Evolutionary conservation across 2,329 filamentous ascomycete genomes (phyloP).

Genomic region (Zymoseptoria ardabiliae): DNA sequence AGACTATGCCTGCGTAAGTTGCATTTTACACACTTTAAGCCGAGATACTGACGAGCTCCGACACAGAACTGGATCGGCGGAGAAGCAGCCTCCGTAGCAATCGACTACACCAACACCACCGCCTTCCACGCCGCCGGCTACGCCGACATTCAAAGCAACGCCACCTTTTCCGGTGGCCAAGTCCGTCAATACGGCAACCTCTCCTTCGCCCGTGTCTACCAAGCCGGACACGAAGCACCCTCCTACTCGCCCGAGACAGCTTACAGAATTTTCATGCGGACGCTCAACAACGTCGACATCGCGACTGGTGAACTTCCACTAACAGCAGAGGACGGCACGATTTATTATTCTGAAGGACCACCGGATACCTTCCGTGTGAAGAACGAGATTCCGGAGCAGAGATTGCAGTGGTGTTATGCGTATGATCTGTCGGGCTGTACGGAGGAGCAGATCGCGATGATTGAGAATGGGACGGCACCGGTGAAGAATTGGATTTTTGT

Average conservation of each 20-base stretch:
- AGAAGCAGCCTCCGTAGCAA: conserved; percentile 43
- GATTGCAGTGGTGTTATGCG: conserved; percentile 13
- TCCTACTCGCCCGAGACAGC: conserved; percentile 43
- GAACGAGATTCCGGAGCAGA: conserved; percentile 9
- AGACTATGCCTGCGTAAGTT: conserved; percentile 38
- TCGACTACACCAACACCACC: conserved; percentile 36
- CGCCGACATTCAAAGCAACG: conserved; percentile 18
- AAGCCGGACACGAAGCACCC: conserved; percentile 39
- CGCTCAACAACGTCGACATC: conserved; percentile 40
- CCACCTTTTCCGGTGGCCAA: conserved; percentile 16
- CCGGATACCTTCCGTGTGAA: conserved; percentile 4
- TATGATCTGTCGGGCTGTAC: conserved; percentile 12
- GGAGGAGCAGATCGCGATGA: conserved; percentile 8
- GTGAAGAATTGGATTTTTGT: conserved; percentile 12
- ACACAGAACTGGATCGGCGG: conserved; percentile 47
- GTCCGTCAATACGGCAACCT: conserved; percentile 26
- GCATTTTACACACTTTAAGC: not conserved
- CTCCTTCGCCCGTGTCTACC: conserved; percentile 22
- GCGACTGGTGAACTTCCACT: conserved; percentile 30
- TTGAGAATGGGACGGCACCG: conserved; percentile 10
- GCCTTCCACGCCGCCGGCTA: conserved; percentile 45
- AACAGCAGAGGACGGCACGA: not conserved
- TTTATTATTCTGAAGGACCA: conserved; percentile 4
- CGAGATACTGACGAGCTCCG: conserved; percentile 24
- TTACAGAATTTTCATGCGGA: conserved; percentile 42